phyloP scores from a whole-genome alignment of 768 basidiomycete genomes.

The Russula ochroleuca region DNA sequence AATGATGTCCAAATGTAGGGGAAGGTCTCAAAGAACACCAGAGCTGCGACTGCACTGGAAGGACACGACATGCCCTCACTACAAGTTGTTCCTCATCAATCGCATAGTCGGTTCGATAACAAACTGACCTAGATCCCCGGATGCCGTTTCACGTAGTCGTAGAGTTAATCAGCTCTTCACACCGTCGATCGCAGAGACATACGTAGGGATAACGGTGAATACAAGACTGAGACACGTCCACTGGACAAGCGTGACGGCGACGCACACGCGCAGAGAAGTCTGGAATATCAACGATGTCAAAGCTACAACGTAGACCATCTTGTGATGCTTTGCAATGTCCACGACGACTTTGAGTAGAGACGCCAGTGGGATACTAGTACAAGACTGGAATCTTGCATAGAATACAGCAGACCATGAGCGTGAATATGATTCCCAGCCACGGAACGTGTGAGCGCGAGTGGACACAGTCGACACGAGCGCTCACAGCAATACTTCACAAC shows the following conservation, averaged over 20 bases:
- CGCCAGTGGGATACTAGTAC: constrained; percentile 79
- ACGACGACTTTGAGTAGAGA: constrained; percentile 74
- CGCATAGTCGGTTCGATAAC: not conserved
- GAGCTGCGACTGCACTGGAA: constrained; percentile 65
- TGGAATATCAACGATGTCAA: constrained; percentile 67
- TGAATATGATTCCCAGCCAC: constrained; percentile 77
- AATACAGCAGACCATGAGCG: constrained; percentile 67
- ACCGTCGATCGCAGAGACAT: constrained; percentile 28
- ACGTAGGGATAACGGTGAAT: constrained; percentile 65
- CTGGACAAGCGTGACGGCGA: constrained; percentile 10
- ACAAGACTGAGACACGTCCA: not conserved
- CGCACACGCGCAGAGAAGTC: constrained; percentile 64
- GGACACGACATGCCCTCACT: constrained; percentile 53
- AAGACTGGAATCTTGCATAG: constrained; percentile 64
- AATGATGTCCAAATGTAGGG: constrained; percentile 86
- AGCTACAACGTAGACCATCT: constrained; percentile 67
- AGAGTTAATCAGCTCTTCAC: not conserved
- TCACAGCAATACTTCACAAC: constrained; percentile 64
- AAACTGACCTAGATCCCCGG: constrained; percentile 61
- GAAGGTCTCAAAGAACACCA: constrained; percentile 74
- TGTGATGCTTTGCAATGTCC: constrained; percentile 81
- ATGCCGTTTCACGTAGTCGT: constrained; percentile 61
- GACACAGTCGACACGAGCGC: constrained; percentile 28
- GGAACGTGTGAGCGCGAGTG: not conserved
- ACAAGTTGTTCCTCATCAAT: constrained; percentile 41